These are phyloP conservation scores for Mycena filopes DNA, from an alignment of 768 basidiomycete species.

Conservation along the genomic window DNA sequence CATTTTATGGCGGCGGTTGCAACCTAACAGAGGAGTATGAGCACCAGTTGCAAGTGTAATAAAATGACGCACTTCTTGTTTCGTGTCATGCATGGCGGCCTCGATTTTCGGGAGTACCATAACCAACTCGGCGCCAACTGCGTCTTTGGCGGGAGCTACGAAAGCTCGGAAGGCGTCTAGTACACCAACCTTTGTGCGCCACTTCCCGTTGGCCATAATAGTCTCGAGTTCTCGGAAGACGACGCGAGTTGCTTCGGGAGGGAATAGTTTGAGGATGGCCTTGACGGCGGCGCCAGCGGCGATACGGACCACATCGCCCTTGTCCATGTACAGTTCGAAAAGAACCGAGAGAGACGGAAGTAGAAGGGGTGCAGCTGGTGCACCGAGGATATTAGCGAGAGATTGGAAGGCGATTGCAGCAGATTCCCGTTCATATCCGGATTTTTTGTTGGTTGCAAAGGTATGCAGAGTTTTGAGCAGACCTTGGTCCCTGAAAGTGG, in stretches of 20 bases:
- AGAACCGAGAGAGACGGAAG: constrained; percentile 81
- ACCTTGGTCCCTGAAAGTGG: constrained; percentile 61
- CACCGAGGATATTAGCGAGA: constrained; percentile 74
- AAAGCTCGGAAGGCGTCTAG: constrained; percentile 86
- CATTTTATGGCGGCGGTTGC: constrained; percentile 88
- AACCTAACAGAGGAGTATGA: constrained; percentile 61
- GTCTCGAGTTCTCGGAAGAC: constrained; percentile 77
- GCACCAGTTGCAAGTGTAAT: constrained; percentile 1
- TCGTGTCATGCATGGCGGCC: constrained; percentile 95
- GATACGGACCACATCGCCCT: constrained; percentile 88
- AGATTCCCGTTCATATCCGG: constrained; percentile 89
- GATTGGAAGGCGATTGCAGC: constrained; percentile 85
- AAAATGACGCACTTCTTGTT: constrained; percentile 79
- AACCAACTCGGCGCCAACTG: constrained; percentile 87
- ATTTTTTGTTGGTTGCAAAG: constrained; percentile 87
- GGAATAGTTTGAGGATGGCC: constrained; percentile 83
- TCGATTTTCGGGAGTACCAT: constrained; percentile 88
- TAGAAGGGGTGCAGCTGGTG: constrained; percentile 76
- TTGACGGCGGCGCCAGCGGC: constrained; percentile 87
- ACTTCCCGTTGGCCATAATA: constrained; percentile 88
- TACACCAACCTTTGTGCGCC: constrained; percentile 94
- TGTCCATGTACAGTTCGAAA: constrained; percentile 91
- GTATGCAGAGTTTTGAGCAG: constrained; percentile 72
- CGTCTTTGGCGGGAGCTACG: constrained; percentile 72
- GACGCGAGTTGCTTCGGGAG: constrained; percentile 80